Conservation (phyloP, 805 yeast genomes). For the Wickerhamomyces chaumierensis region DNA sequence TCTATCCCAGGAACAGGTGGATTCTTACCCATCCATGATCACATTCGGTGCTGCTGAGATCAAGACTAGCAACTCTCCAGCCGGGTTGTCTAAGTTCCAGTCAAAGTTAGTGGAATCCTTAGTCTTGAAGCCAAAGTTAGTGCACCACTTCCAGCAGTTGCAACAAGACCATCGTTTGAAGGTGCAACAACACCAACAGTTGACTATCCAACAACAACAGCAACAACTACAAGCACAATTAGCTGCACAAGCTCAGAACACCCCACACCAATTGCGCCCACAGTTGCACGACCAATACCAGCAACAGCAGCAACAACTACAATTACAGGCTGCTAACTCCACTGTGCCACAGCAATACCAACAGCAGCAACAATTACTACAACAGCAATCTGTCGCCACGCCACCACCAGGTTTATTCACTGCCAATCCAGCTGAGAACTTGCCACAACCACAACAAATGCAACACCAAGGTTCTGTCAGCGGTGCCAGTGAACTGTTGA, state of each 20-base stretch:
- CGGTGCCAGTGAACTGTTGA: slow-evolving; percentile 68
- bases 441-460: slow-evolving; percentile 12
- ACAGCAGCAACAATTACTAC: slow-evolving; percentile 21
- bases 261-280: slow-evolving; percentile 2
- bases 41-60: slow-evolving; percentile 29
- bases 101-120: slow-evolving; percentile 20
- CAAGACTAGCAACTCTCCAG: slow-evolving; percentile 5
- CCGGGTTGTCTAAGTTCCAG: slow-evolving; percentile 8
- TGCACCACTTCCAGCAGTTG: slow-evolving; percentile 2
- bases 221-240: not conserved
- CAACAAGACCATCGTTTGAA: slow-evolving; percentile 9
- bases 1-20: slow-evolving; percentile 5
- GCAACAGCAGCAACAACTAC: slow-evolving; percentile 10
- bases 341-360: slow-evolving; percentile 14
- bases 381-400: slow-evolving; percentile 36
- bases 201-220: slow-evolving; percentile 1
- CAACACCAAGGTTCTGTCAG: slow-evolving; percentile 13
- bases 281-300: slow-evolving; percentile 15
- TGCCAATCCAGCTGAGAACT: slow-evolving; percentile 3
- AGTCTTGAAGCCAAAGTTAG: slow-evolving; percentile 9
- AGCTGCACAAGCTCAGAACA: no score
- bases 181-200: slow-evolving; percentile 15
- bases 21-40: slow-evolving; percentile 33
- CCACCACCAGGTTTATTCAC: slow-evolving; percentile 66
- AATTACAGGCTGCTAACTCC: slow-evolving; percentile 12